Evolutionary conservation across 371 early-diverging fungal genomes (phyloP).

Genomic region (Rhizopus microsporus): DNA sequence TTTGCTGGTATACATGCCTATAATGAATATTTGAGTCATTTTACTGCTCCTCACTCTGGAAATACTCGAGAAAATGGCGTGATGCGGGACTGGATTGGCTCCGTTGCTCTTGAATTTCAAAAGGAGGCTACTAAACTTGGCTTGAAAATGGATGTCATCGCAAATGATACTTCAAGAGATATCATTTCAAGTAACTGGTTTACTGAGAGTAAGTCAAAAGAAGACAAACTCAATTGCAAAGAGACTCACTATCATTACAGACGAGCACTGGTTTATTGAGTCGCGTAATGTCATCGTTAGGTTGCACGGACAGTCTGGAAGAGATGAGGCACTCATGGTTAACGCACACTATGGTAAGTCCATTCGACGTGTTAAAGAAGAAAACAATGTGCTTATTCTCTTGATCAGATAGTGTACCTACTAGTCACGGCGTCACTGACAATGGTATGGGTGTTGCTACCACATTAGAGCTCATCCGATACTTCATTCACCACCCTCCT

Average conservation of each 20-base stretch:
- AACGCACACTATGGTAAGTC: slow-evolving; percentile 61
- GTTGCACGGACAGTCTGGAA: slow-evolving; percentile 43
- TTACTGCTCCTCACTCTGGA: slow-evolving; percentile 55
- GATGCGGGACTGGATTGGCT: slow-evolving; percentile 36
- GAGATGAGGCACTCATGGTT: slow-evolving; percentile 50
- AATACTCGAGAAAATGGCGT: slow-evolving; percentile 52
- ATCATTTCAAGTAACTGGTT: slow-evolving; percentile 25
- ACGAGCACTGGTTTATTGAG: slow-evolving; percentile 45
- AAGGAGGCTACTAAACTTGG: slow-evolving; percentile 34
- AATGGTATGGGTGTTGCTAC: slow-evolving; percentile 79
- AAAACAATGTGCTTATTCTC: not conserved
- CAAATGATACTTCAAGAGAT: slow-evolving; percentile 33
- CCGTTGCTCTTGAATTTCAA: slow-evolving; percentile 37
- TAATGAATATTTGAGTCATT: slow-evolving; percentile 50
- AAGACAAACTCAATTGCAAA: slow-evolving; percentile 37
- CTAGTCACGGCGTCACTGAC: slow-evolving; percentile 84
- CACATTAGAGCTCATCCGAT: slow-evolving; percentile 70
- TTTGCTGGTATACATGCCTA: slow-evolving; percentile 58
- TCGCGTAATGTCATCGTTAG: slow-evolving; percentile 56
- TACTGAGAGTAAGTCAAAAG: slow-evolving; percentile 32
- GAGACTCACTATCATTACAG: slow-evolving; percentile 25
- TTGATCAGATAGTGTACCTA: slow-evolving; percentile 67
- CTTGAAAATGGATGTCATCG: slow-evolving; percentile 44
- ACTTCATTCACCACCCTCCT: slow-evolving; percentile 60
- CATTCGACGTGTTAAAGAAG: not conserved